Evolutionary conservation across 768 basidiomycete genomes (phyloP), one percentile per base, ranked within the genome.

Genomic region (Pisolithus marmoratus): DNA sequence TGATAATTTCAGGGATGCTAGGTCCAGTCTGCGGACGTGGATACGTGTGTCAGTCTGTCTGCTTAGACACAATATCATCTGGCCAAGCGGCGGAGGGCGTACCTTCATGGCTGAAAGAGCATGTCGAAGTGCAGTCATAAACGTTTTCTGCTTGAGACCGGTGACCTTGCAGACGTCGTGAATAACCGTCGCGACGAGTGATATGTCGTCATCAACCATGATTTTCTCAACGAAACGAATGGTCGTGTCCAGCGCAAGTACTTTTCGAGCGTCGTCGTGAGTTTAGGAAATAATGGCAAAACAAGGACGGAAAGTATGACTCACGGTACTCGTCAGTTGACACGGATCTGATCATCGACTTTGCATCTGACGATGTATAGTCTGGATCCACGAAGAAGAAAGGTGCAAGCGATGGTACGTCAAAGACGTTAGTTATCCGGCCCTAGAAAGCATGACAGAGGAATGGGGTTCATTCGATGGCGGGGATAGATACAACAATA

Each of bases 41-140:
- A 11, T 27, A 27, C 27, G 9, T 5, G 17, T 8, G 14, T 23
- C 38, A 15, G 38, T n/a, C 22, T 4, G 3, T 29, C 8, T 17
- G 9, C 14, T 8, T 9, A 6, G n/a, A n/a, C n/a, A n/a, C n/a
- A n/a, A n/a, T n/a, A n/a, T n/a, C n/a, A n/a, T n/a, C n/a, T n/a
- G n/a, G n/a, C n/a, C 9, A 4, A 41, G 5, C 26, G 38, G 29
- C 23, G 17, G 29, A 12, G 6, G 7, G 61, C 76, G n/a, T 51
- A 87, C 94, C 81, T 89, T 92, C 72, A 83, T 80, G 2, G 85
- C 94, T 1, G 87, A 93, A 58, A 96, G 63, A 3, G 86, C 87
- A 62, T 89, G 81, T 48, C 94, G 70, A 47, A 95, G 66, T 0
- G 81, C 77, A 2, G 78, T 84, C 83, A 94, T 85, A 58, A 90